A percentile compares a stretch with the other conserved stretches of the same genome.
These are phyloP conservation scores for Lactarius sp. DNA, from an alignment of 768 basidiomycete species.

Conservation along the genomic window DNA sequence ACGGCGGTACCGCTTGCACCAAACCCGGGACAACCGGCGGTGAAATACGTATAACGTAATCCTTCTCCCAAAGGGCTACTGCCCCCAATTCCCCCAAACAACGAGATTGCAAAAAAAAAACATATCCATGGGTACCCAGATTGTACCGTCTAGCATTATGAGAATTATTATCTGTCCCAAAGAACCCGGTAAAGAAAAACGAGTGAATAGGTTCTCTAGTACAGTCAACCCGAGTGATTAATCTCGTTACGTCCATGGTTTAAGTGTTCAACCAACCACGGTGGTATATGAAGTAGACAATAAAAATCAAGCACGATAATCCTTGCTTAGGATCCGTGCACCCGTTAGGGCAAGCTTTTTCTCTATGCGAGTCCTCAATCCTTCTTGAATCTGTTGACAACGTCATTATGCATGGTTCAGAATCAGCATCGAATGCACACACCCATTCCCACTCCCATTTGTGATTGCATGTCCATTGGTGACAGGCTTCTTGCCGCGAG, in stretches of 20 bases:
- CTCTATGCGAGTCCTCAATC: slow-evolving; percentile 15
- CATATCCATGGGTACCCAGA: slow-evolving; percentile 5
- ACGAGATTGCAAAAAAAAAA: neutral
- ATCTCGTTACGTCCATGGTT: slow-evolving; percentile 12
- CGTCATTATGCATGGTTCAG: neutral
- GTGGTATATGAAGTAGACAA: slow-evolving; percentile 25
- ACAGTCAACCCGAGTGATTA: slow-evolving; percentile 14
- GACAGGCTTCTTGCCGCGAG: slow-evolving; percentile 33
- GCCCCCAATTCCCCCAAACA: no score
- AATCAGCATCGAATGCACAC: slow-evolving; percentile 8
- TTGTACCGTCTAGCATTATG: slow-evolving; percentile 16
- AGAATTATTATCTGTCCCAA: slow-evolving; percentile 11
- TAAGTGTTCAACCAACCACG: slow-evolving; percentile 7
- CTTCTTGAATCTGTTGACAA: slow-evolving; percentile 12
- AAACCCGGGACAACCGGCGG: neutral
- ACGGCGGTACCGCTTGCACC: neutral
- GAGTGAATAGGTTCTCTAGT: slow-evolving; percentile 17
- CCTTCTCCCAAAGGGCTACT: neutral
- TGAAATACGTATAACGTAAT: slow-evolving; percentile 12
- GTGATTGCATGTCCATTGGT: slow-evolving; percentile 47
- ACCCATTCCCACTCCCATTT: slow-evolving; percentile 35
- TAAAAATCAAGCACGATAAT: slow-evolving; percentile 15
- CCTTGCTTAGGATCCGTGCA: slow-evolving; percentile 1
- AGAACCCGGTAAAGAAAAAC: slow-evolving; percentile 14
- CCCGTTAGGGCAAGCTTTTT: neutral